Evolutionary conservation across 2,329 filamentous ascomycete species (phyloP).

Genomic region (Fusarium drepaniforme): DNA sequence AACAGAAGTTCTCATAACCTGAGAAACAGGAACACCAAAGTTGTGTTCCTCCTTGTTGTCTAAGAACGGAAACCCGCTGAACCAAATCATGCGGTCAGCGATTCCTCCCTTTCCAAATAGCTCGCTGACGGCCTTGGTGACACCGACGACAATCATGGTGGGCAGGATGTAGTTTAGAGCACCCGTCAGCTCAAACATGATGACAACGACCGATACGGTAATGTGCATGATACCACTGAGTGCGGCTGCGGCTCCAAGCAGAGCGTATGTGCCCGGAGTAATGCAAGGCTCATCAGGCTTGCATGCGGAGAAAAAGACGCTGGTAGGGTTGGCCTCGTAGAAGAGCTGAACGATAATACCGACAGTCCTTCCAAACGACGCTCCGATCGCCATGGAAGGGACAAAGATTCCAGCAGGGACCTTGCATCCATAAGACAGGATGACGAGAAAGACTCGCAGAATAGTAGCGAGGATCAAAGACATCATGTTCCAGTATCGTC

Average conservation of each 20-base stretch:
- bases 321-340: constrained; percentile 85
- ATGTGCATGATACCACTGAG: constrained; percentile 98
- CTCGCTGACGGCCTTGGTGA: constrained; percentile 93
- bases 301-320: constrained; percentile 89
- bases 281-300: constrained; percentile 94
- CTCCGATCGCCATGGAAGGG: constrained; percentile 96
- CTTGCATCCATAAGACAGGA: constrained; percentile 97
- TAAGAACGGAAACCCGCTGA: constrained; percentile 95
- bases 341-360: constrained; percentile 93
- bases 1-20: constrained; percentile 86
- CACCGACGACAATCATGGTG: constrained; percentile 98
- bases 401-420: constrained; percentile 98
- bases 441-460: constrained; percentile 85
- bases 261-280: constrained; percentile 96
- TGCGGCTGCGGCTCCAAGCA: constrained; percentile 91
- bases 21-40: constrained; percentile 92
- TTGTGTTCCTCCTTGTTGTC: constrained; percentile 98
- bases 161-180: constrained; percentile 96
- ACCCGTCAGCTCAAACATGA: constrained; percentile 99
- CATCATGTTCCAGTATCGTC: constrained; percentile 81
- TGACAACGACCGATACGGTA: constrained; percentile 95
- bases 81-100: constrained; percentile 98
- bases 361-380: constrained; percentile 92
- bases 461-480: constrained; percentile 85
- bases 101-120: constrained; percentile 96